Evolutionary conservation across 768 basidiomycete genomes (phyloP), one percentile per base, ranked within the genome.

Genomic region (Lepiota brunneoincarnata): DNA sequence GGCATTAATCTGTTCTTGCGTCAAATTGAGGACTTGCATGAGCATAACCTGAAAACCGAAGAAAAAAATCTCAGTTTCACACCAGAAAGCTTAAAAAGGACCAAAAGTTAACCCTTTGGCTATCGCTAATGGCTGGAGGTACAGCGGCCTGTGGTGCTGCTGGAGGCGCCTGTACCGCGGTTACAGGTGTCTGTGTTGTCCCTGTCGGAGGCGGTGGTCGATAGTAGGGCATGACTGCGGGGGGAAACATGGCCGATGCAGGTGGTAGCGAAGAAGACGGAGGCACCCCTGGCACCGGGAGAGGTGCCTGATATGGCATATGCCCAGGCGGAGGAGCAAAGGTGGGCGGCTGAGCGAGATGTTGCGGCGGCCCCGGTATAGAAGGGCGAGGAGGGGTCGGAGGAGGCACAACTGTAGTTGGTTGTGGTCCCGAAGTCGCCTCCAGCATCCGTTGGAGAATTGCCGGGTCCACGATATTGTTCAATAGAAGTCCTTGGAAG

Each of bases 401-500:
- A 18, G 61, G 49, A 11, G 62, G 57, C 36, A 36, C 51, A 23
- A 61, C 48, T 7, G 60, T 55, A 17, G 60, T 61, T 15, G 66
- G 54, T 43, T 49, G 41, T 38, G 62, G 43, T 10, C 59, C 64
- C 31, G 61, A 58, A 21, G 72, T 74, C 6, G 75, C 74, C 55
- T 74, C 76, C 23, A 76, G 66, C 78, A 79, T 77, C 59, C 91
- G 87, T 64, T 91, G 83, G 2, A 99, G 76, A 44, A 97, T 84
- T 4, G 83, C 81, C 2, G 90, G 81, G 59, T 98, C 94, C 37
- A 98, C 91, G 15, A 98, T 91, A 63, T 94, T 91, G 79, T 95
- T 92, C 44, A 98, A 72, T 7, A 98, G 74, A 58, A 99, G 80
- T 0, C 92, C 89, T 71, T 98, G 95, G 76, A 98, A 97, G 12